These are phyloP conservation scores for Septoria petroselini DNA, from an alignment of 2,329 filamentous ascomycete genomes.

Conservation along the genomic window DNA sequence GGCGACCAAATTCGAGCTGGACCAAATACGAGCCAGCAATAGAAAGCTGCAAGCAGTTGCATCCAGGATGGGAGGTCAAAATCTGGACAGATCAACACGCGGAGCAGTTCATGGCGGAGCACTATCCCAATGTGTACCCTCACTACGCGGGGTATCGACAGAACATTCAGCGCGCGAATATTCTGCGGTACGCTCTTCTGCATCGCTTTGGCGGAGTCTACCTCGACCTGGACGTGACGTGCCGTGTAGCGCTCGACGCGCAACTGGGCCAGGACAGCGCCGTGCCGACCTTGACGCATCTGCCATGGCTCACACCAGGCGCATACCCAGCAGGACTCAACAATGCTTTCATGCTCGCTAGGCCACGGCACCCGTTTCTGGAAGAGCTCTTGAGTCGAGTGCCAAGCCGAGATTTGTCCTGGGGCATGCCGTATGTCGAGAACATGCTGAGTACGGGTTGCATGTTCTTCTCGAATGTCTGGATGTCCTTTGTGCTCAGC, in stretches of 20 bases:
- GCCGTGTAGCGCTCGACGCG: slow-evolving; percentile 26
- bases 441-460: slow-evolving; percentile 36
- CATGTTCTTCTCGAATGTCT: slow-evolving; percentile 33
- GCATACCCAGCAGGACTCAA: slow-evolving; percentile 35
- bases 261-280: slow-evolving; percentile 7
- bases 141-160: slow-evolving; percentile 30
- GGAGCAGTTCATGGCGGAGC: slow-evolving; percentile 25
- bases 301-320: slow-evolving; percentile 30
- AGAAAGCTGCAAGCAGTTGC: slow-evolving; percentile 26
- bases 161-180: slow-evolving; percentile 33
- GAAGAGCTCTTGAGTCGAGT: slow-evolving; percentile 22
- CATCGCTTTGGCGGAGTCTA: slow-evolving; percentile 34
- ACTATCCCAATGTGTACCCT: slow-evolving; percentile 29
- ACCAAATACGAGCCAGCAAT: slow-evolving; percentile 25
- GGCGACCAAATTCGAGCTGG: slow-evolving; percentile 20
- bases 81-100: slow-evolving; percentile 31
- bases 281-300: slow-evolving; percentile 20
- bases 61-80: slow-evolving; percentile 28
- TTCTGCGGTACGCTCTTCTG: slow-evolving; percentile 32
- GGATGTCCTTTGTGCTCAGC: slow-evolving; percentile 28
- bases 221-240: slow-evolving; percentile 33
- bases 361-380: slow-evolving; percentile 30
- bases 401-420: slow-evolving; percentile 25
- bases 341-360: slow-evolving; percentile 34
- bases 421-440: slow-evolving; percentile 33